Base-by-base conservation (phyloP, 1,284 basidiomycete species). In the Boletus smithii region DNA sequence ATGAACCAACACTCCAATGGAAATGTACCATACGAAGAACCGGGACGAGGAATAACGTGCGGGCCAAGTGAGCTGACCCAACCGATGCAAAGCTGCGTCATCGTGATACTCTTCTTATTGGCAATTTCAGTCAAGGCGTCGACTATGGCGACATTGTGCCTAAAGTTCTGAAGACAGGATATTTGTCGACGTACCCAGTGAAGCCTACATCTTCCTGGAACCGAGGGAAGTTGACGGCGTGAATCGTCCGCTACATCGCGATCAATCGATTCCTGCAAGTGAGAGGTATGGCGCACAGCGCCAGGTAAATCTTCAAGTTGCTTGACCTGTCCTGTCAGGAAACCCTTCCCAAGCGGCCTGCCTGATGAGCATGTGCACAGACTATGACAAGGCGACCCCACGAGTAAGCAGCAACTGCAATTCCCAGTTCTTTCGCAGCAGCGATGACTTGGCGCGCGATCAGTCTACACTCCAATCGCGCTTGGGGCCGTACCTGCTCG, bases 11-110 rank as follows among this genome's bases (percentile, higher is more conserved):
- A 8, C 17, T 29, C 9, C 7, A 6, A 24, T 8, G 26, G n/a
- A 36, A 43, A 9, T 24, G 16, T 18, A 5, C 31, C 56, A 34
- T 58, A 62, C 56, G 59, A 67, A 26, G 65, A 67, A 45, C 59
- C 65, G 4, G 61, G 59, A 5, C 62, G 38, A 14, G 59, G 59
- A 20, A 62, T 60, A 14, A 65, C 54, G 32, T 62, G 62, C 16
- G 49, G 16, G 5, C 61, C 61, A 13, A 64, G 53, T 11, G 55
- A 61, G 27, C 49, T 17, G 26, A 83, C 69, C 79, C 81, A 85
- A 8, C 80, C 80, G 20, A 87, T 68, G 29, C 73, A 73, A n/a
- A 86, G 65, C 56, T 87, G 82, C 4, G 74, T 71, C 0, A 76
- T 60, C 8, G 76, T 76, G n/a, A 79, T 54, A 3, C 70, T 69